Conservation (phyloP, 768 basidiomycete genomes). For the Lyophyllum shimeji region DNA sequence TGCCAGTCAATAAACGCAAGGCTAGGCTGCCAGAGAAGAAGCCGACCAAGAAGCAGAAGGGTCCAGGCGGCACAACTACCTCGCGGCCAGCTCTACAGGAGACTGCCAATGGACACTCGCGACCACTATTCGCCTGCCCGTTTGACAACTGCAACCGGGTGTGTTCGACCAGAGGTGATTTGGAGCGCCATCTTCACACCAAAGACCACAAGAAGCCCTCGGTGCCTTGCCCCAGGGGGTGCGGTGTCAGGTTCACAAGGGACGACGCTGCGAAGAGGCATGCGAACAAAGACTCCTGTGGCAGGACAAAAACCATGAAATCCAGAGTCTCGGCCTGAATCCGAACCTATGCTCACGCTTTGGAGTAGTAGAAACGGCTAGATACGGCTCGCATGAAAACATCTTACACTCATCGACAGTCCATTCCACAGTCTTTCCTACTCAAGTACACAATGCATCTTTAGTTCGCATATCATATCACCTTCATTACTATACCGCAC, state of each 20-base stretch:
- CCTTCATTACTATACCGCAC: neutral
- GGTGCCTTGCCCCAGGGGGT: slow-evolving; percentile 11
- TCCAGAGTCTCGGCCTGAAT: neutral
- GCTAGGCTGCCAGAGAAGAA: neutral
- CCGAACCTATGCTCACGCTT: neutral
- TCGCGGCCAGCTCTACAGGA: neutral
- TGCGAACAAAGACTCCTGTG: neutral
- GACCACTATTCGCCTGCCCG: neutral
- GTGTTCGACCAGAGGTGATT: slow-evolving; percentile 7
- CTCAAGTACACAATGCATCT: neutral
- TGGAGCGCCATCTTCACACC: slow-evolving; percentile 11
- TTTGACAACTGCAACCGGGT: slow-evolving; percentile 7
- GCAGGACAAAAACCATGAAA: neutral
- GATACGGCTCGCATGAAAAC: no score
- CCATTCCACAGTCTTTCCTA: neutral
- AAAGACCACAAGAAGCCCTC: slow-evolving; percentile 9
- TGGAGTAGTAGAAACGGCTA: neutral
- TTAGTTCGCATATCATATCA: neutral
- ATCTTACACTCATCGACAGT: no score
- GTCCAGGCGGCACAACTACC: neutral
- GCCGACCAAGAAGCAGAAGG: neutral
- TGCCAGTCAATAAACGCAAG: neutral
- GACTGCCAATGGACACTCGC: neutral
- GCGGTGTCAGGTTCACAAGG: slow-evolving; percentile 14
- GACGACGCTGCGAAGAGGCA: slow-evolving; percentile 18